Evolutionary conservation across 176 grass and related monocot species (phyloP).

Genomic region (Carex littledalei): DNA sequence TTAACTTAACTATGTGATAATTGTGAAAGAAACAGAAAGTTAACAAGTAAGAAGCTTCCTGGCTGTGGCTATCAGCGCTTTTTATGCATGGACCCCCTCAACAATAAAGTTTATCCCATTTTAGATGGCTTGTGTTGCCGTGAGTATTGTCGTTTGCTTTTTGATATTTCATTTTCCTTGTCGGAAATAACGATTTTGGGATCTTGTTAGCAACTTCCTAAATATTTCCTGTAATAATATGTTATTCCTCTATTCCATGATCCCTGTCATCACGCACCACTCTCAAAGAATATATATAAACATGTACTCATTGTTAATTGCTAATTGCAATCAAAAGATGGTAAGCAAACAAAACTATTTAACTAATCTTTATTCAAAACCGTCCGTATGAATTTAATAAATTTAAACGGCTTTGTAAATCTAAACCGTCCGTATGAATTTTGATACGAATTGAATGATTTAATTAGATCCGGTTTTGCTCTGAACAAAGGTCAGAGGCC

Average conservation of each 20-base stretch:
- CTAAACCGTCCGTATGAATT: too few species aligned
- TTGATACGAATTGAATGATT: too few species aligned
- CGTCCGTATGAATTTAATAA: too few species aligned
- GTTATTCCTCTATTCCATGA: not conserved
- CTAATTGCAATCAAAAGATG: not conserved
- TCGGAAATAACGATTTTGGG: not conserved
- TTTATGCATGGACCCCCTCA: not conserved
- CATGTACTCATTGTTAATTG: not conserved
- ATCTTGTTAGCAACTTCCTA: conserved; percentile 12
- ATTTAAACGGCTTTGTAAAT: too few species aligned
- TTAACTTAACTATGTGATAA: not conserved
- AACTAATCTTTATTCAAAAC: not conserved
- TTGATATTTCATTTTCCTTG: not conserved
- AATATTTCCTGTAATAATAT: not conserved
- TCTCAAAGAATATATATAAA: not conserved
- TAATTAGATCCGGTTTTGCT: too few species aligned
- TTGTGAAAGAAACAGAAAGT: not conserved
- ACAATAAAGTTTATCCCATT: not conserved
- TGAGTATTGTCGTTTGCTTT: not conserved
- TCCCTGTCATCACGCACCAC: not conserved
- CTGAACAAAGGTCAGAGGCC: too few species aligned
- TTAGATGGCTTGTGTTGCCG: not conserved
- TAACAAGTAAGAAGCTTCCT: not conserved
- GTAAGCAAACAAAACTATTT: not conserved
- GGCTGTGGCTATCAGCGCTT: not conserved